Base-by-base conservation (phyloP, 2,329 filamentous ascomycete species). In the Phyllosticta ampelicida region DNA sequence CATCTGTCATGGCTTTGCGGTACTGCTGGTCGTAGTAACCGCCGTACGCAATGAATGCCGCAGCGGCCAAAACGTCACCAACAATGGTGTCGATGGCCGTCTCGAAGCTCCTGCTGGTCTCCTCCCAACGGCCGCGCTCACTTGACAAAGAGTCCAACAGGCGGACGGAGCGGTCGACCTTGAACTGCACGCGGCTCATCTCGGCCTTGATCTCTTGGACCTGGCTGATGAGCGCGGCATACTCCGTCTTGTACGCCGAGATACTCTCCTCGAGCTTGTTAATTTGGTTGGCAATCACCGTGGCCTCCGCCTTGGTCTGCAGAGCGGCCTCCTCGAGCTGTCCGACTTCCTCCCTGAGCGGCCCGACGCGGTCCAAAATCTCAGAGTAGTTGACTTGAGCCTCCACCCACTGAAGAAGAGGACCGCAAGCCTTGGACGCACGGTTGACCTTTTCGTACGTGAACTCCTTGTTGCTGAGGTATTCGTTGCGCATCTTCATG, bases 381-480 rank as follows among this genome's bases (percentile, higher is more conserved):
- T 94, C 90, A n/a, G 92, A 96, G 73, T 96, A 99, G 68, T 89
- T 90, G 69, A 99, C 94, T 74, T 99, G 94, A 19, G 94, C 95
- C 71, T 89, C 82, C 2, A 96, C 92, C 94, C 94, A 99, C 70
- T 96, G 90, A 18, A 99, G 92, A 13, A 99, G 80, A 23, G 94
- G 95, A 67, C 94, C 95, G 72, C 94, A 99, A 52, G 94, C 94
- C 76, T 94, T 96, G 75, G 89, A 95, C 61, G 94, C 94, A 66
- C 90, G 89, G 73, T 96, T 95, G 72, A 96, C 94, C 72, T 89
- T 89, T 70, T 99, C 94, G 66, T 91, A 95, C 0, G 91, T 96
- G 73, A 97, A 99, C 60, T 97, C 91, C 4, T 92, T 87, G 71
- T 95, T 94, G 13, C 89, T 90, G 61, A 99, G 75, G 74, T 89